Evolutionary conservation across 1,284 basidiomycete species (phyloP).

Genomic region (Cryptococcus hybrid): DNA sequence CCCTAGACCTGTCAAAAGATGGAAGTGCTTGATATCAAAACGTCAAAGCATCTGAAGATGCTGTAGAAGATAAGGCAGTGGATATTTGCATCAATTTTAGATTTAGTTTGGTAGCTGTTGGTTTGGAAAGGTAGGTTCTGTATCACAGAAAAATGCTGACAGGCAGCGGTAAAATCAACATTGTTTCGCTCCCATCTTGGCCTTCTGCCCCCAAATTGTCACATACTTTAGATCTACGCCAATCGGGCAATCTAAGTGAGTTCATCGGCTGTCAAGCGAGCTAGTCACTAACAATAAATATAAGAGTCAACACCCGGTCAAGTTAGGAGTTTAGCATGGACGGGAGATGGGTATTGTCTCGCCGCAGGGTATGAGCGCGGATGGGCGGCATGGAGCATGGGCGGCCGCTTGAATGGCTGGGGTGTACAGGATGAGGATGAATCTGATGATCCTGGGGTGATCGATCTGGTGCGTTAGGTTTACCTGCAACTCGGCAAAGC

Average conservation of each 20-base stretch:
- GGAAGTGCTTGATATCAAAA: constrained; percentile 46
- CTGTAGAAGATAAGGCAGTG: constrained; percentile 59
- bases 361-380: constrained; percentile 91
- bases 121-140: constrained; percentile 55
- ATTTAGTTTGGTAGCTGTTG: constrained; percentile 82
- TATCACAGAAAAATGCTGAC: no score
- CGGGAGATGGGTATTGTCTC: constrained; percentile 92
- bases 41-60: no score
- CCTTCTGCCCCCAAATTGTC: constrained; percentile 24
- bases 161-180: constrained; percentile 55
- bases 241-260: constrained; percentile 41
- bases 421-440: constrained; percentile 58
- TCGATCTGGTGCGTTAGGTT: constrained; percentile 37
- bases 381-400: constrained; percentile 89
- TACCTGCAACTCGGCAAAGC: not conserved
- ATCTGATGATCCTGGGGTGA: constrained; percentile 52
- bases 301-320: constrained; percentile 57
- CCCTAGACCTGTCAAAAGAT: constrained; percentile 8
- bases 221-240: constrained; percentile 29
- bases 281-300: constrained; percentile 9
- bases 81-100: constrained; percentile 70
- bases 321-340: constrained; percentile 82
- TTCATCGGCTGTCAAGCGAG: not conserved
- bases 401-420: constrained; percentile 66
- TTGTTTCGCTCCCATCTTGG: constrained; percentile 52